Percentiles rank a stretch among this genome's conserved stretches.
Conservation (phyloP, 1,284 basidiomycete species). For the Leccinum idahoense region DNA sequence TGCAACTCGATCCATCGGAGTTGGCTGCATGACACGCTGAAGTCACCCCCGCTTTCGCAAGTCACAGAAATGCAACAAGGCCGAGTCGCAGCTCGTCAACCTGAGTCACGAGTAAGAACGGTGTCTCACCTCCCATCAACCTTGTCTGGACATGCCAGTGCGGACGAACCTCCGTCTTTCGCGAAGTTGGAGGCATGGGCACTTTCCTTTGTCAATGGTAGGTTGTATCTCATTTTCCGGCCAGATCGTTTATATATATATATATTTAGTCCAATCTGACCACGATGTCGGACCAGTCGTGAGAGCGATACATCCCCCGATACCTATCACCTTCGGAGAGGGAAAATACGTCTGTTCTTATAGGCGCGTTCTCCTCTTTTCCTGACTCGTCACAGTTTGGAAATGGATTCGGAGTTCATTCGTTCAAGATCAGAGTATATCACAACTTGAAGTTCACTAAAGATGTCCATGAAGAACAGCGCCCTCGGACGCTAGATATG, state of each 20-base stretch:
- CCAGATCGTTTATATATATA: not conserved
- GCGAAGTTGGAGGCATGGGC: slow-evolving; percentile 68
- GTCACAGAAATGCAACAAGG: slow-evolving; percentile 14
- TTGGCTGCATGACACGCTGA: slow-evolving; percentile 10
- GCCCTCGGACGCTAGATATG: no score
- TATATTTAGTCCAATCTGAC: no score
- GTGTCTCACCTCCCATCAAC: slow-evolving; percentile 28
- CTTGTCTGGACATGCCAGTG: slow-evolving; percentile 2
- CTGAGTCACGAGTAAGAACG: slow-evolving; percentile 36
- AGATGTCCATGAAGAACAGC: no score
- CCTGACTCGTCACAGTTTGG: no score
- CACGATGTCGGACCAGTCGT: no score
- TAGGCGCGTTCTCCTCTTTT: no score
- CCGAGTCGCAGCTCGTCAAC: slow-evolving; percentile 4
- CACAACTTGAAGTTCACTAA: no score
- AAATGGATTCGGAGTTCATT: no score
- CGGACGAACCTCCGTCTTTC: slow-evolving; percentile 20
- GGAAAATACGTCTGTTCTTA: no score
- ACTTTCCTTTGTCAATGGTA: slow-evolving; percentile 73
- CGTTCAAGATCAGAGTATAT: no score
- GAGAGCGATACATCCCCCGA: no score
- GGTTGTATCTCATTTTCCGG: slow-evolving; percentile 14
- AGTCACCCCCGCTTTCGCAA: slow-evolving; percentile 19
- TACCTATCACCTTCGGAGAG: no score
- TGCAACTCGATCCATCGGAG: slow-evolving; percentile 2